phyloP scores from a whole-genome alignment of 371 early-diverging fungal genomes.

The Neoconidiobolus thromboides region DNA sequence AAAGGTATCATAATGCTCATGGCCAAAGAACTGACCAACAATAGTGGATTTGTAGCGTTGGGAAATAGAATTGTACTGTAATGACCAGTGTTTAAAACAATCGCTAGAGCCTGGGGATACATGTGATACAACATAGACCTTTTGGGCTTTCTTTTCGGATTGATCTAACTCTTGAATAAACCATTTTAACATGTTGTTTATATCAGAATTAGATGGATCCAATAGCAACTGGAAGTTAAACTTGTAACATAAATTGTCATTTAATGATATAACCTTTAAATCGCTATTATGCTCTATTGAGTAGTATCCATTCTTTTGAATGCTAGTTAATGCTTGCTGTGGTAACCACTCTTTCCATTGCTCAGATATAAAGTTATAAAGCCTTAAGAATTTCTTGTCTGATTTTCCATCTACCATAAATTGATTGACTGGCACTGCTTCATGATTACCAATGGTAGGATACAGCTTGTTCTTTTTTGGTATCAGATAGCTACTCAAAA shows the following conservation, averaged over 20 bases:
- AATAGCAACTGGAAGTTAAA: constrained; percentile 3
- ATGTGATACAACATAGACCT: constrained; percentile 7
- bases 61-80: constrained; percentile 5
- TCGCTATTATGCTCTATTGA: constrained; percentile 1
- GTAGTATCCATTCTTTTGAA: constrained; percentile 8
- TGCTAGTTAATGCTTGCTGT: background rate
- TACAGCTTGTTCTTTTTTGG: constrained; percentile 18
- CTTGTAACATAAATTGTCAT: constrained; percentile 7
- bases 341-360: constrained; percentile 11
- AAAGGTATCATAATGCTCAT: constrained; percentile 9
- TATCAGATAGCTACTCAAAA: background rate
- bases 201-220: constrained; percentile 2
- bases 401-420: constrained; percentile 6
- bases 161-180: constrained; percentile 7
- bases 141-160: constrained; percentile 5
- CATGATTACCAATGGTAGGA: constrained; percentile 12
- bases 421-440: constrained; percentile 7
- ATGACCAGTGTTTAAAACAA: background rate
- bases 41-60: constrained; percentile 7
- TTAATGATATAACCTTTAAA: constrained; percentile 6
- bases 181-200: constrained; percentile 9
- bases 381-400: background rate
- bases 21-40: constrained; percentile 10
- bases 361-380: constrained; percentile 6
- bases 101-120: constrained; percentile 4